phyloP scores from a whole-genome alignment of 2,329 filamentous ascomycete genomes.

The Clarireedia homoeocarpa region DNA sequence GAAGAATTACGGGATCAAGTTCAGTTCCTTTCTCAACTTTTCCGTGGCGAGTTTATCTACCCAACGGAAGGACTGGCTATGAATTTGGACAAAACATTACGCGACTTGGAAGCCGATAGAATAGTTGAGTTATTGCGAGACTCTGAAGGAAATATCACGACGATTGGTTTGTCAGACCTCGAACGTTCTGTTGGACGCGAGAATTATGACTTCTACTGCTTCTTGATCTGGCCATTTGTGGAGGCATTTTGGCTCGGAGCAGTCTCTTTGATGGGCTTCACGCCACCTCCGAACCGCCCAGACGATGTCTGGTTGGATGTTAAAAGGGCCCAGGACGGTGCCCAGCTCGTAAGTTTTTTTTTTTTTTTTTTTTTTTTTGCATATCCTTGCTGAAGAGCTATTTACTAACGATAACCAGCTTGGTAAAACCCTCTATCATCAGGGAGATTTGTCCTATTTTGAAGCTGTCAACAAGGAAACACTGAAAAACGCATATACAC shows the following conservation, averaged over 20 bases:
- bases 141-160: slow-evolving; percentile 47
- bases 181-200: slow-evolving; percentile 77
- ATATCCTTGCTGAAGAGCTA: neutral
- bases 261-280: slow-evolving; percentile 78
- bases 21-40: slow-evolving; percentile 83
- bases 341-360: slow-evolving; percentile 59
- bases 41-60: slow-evolving; percentile 96
- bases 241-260: slow-evolving; percentile 90
- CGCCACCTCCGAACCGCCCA: slow-evolving; percentile 50
- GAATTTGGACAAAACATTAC: slow-evolving; percentile 76
- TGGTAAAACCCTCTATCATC: slow-evolving; percentile 94
- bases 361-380: slow-evolving; percentile 10
- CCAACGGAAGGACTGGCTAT: slow-evolving; percentile 71
- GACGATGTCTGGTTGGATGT: slow-evolving; percentile 72
- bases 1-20: slow-evolving; percentile 69
- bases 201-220: slow-evolving; percentile 98
- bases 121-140: slow-evolving; percentile 63
- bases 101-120: slow-evolving; percentile 67
- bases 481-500: slow-evolving; percentile 82
- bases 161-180: slow-evolving; percentile 64
- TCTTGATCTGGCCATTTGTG: slow-evolving; percentile 96
- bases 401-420: slow-evolving; percentile 43
- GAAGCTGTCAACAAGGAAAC: slow-evolving; percentile 98
- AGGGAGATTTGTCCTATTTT: slow-evolving; percentile 94
- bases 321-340: slow-evolving; percentile 69